Evolutionary conservation across 2,329 filamentous ascomycete species (phyloP), one percentile per base, ranked within the genome.

Genomic region (Talaromyces funiculosus): DNA sequence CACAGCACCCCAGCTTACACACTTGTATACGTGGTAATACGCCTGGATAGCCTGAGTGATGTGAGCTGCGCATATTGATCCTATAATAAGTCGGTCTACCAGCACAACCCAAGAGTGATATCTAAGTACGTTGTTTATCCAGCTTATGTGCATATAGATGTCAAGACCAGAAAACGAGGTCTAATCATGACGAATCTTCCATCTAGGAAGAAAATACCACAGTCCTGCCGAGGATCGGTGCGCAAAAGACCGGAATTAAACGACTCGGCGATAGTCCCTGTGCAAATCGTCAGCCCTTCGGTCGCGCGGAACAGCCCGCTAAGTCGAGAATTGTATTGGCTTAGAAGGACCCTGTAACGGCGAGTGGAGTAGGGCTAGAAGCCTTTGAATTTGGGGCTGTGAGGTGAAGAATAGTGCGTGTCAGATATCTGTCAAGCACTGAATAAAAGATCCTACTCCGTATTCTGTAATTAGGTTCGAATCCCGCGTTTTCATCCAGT

Each of bases 1-100:
- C 0, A 83, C 80, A 2, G 80, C 60, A 0, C 80, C 81, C 81
- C 81, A 83, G 16, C 75, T 69, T 38, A 83, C 61, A 63, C 81
- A 83, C 0, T 66, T 72, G 63, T 80, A 83, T 3, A 73, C 62
- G 1, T 68, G 69, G 9, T 65, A 70, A 9, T 73, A 73, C 0
- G 70, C 65, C 64, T 83, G 79, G 5, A 49, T 22, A 33, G 29
- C 22, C 43, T 47, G 24, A n/a, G 6, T 16, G 35, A 20, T 35
- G 18, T 51, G 18, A 35, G 29, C 22, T 16, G n/a, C 20, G 47
- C 29, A 51, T 33, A 33, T 33, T 35, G 29, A 51, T 20, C 33
- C n/a, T 29, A 9, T 51, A 14, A n/a, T 51, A 18, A n/a, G 47
- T 12, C 18, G 45, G 9, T 33, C n/a, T 33, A 33, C 20, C 16